Evolutionary conservation across 768 basidiomycete genomes (phyloP).

Genomic region (Zangia roseola): DNA sequence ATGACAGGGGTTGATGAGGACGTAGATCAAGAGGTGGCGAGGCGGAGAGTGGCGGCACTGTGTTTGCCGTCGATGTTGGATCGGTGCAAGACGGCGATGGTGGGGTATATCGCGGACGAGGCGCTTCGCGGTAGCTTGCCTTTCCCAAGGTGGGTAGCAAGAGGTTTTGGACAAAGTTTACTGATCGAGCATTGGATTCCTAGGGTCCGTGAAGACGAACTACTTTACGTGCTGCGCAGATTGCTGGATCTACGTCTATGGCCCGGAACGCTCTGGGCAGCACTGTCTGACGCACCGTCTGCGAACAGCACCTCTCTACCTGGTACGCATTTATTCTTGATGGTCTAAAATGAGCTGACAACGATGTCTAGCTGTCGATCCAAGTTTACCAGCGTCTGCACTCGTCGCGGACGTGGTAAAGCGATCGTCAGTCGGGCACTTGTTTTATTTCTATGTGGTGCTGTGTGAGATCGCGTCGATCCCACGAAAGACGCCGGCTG

Average conservation of each 20-base stretch:
- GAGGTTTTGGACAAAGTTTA: no score
- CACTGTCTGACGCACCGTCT: conserved; percentile 64
- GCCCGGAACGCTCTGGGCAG: conserved; percentile 76
- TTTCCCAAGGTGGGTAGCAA: conserved; percentile 87
- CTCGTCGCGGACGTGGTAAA: conserved; percentile 70
- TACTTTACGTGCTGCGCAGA: conserved; percentile 80
- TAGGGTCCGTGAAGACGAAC: conserved; percentile 85
- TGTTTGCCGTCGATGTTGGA: conserved; percentile 70
- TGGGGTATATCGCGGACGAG: conserved; percentile 81
- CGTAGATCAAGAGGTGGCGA: conserved; percentile 57
- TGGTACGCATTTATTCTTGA: conserved; percentile 38
- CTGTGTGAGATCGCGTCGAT: conserved; percentile 79
- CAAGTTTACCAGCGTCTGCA: conserved; percentile 45
- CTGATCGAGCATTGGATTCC: background rate
- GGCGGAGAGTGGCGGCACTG: conserved; percentile 70
- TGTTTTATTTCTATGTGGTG: conserved; percentile 85
- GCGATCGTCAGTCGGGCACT: conserved; percentile 74
- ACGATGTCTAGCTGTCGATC: conserved; percentile 36
- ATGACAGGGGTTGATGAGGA: background rate
- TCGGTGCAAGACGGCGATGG: conserved; percentile 69
- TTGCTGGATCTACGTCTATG: conserved; percentile 71
- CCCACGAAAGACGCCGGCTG: conserved; percentile 62
- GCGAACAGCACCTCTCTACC: conserved; percentile 55
- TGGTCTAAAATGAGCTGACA: background rate
- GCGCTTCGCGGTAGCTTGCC: conserved; percentile 83